Evolutionary conservation across 305 asterid species (phyloP), one percentile per base, ranked within the genome.

Genomic region (Solanum chacoense): DNA sequence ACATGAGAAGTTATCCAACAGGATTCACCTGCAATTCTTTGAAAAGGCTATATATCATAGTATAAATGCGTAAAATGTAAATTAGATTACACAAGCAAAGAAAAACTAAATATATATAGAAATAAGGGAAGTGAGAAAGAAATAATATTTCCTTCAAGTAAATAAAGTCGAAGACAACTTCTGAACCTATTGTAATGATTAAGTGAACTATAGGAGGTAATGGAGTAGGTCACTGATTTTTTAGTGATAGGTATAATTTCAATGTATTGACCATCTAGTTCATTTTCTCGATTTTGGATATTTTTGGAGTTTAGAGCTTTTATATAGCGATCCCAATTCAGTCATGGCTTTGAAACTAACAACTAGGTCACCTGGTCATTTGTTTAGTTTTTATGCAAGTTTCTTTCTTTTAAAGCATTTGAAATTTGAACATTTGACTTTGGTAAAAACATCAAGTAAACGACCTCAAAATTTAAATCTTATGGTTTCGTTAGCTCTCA

Each of bases 11-110:
- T 45, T 90, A 90, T 86, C 69, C 88, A 42, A 75, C 87, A 89
- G 81, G 32, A 88, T 86, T 92, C 91, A 89, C 84, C 92, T 86
- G 35, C 90, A 18, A 6, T 88, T 89, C 88, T 87, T 72, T 36
- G 84, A 88, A 20, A 59, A 18, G 69, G 11, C 26, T 20, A 59
- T 59, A 20, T 59, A 59, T 59, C 69, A 55, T 55, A 20, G 26
- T 55, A 55, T 59, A 59, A 88, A 85, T 40, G 86, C 71, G 78
- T 50, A 65, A 76, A 85, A 85, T 77, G 69, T 45, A 77, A 90
- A 20, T 24, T 55, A 55, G 4, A 55, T 7, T 55, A 55, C 24
- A 8, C 67, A 7, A 18, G 5, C 26, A 59, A 59, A 59, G 5
- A 59, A 59, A 59, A 18, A 20, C 26, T 14, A 45, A 50, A 55